A percentile compares a stretch with the other conserved stretches of the same genome.
These are phyloP conservation scores for Cucumis hystrix DNA, from an alignment of 306 rosid species.

Conservation along the genomic window DNA sequence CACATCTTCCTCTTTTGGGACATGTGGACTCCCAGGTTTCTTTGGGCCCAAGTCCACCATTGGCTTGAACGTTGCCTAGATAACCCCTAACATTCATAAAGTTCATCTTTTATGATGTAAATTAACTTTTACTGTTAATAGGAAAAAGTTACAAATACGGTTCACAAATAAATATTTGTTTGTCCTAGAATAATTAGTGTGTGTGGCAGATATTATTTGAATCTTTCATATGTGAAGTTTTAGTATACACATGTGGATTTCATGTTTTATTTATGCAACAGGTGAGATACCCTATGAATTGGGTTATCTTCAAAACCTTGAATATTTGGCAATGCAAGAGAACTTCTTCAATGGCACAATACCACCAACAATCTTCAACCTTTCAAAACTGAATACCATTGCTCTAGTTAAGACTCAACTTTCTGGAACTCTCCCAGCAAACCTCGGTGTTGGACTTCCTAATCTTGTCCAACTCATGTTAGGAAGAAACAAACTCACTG, in stretches of 20 bases:
- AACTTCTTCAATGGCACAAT: constrained; percentile 7
- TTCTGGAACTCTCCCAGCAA: constrained; percentile 11
- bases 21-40: too few relatives aligned
- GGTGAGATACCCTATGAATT: constrained; percentile 12
- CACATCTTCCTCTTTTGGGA: too few relatives aligned
- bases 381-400: neutral
- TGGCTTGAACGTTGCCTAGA: too few relatives aligned
- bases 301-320: constrained; percentile 7
- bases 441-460: constrained; percentile 7
- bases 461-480: neutral
- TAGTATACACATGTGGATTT: neutral
- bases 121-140: neutral
- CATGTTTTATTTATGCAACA: neutral
- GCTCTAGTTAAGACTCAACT: neutral
- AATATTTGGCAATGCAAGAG: neutral
- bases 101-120: neutral
- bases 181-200: neutral
- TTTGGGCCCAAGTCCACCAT: too few relatives aligned
- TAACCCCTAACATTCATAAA: too few relatives aligned
- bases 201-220: neutral
- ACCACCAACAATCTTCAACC: constrained; percentile 13
- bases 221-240: neutral
- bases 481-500: neutral
- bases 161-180: neutral
- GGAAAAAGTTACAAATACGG: neutral